Evolutionary conservation across 2,329 filamentous ascomycete genomes (phyloP).

Genomic region (Fusarium nematophilum): DNA sequence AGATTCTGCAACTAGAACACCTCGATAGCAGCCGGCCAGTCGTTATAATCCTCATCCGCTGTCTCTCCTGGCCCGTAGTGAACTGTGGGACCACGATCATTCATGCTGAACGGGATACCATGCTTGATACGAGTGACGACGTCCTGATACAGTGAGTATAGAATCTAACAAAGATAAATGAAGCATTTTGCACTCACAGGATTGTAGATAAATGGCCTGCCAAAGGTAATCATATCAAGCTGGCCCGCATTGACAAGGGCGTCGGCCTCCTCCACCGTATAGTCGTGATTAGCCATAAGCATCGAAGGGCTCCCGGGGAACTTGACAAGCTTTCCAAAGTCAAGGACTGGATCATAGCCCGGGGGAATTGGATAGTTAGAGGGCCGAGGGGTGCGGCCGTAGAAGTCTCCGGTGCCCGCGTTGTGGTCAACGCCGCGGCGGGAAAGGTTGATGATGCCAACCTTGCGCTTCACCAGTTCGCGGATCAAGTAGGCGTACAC

Average conservation of each 20-base stretch:
- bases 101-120: not conserved
- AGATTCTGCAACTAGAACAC: no score
- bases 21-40: conserved; percentile 9
- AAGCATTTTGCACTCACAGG: not conserved
- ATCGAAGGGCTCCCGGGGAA: not conserved
- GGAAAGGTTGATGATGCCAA: conserved; percentile 5
- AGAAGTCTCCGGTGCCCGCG: not conserved
- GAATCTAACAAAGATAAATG: accelerated
- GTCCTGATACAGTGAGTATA: not conserved
- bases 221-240: conserved; percentile 10
- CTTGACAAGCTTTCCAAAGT: conserved; percentile 11
- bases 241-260: not conserved
- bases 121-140: conserved; percentile 1
- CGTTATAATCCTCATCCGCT: conserved; percentile 11
- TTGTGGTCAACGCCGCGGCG: conserved; percentile 1
- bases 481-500: not conserved
- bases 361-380: not conserved
- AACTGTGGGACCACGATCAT: not conserved
- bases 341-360: conserved; percentile 8
- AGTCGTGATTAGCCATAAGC: conserved; percentile 19
- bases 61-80: not conserved
- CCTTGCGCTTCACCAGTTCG: not conserved
- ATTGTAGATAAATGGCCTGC: conserved; percentile 8
- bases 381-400: not conserved
- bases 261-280: conserved; percentile 1